Base-by-base conservation (phyloP, 2,329 filamentous ascomycete genomes). In the Pyricularia sp. region DNA sequence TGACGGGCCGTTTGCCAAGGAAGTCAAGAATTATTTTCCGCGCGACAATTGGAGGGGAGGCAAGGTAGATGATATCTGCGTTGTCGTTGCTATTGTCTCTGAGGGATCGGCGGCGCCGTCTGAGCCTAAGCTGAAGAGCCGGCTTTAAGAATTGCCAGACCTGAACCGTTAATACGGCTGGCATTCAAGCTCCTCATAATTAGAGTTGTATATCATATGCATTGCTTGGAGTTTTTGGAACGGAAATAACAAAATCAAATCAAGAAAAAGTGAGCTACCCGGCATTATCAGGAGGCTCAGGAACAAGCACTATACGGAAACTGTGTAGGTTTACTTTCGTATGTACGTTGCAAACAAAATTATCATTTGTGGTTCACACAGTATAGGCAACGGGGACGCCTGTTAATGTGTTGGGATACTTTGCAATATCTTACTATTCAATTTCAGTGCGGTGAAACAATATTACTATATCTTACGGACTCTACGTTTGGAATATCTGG, bases 21-120 rank as follows among this genome's bases (percentile, higher is more conserved):
- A 97, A 78, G 93, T 97, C 25, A 92, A 95, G 77, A 92, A 90
- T 75, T 89, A 92, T 76, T 97, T 92, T 73, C 94, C 95, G 0
- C 84, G 90, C 55, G 94, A 98, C 78, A 87, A 89, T 70, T 99
- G 92, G 88, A 88, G 88, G 70, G 95, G 95, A 69, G 95, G 95
- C 68, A 99, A 99, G 79, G 87, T 96, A 25, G 95, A 99, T 77
- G 95, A 99, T 78, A 97, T 99, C 70, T 94, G 93, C 75, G 93
- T 93, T 4, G 83, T 99, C 67, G 89, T 94, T 17, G 88, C 90
- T 36, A 82, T 97, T 33, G 92, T 92, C 0, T 88, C 92, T 10
- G 90, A 94, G 73, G 75, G 71, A 70, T 26, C 30, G 68, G 69
- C 71, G 30, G 69, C 69, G 10, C 76, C 76, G 73, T 72, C 73